Evolutionary conservation across 83 land plant species (phyloP).

Genomic region (Isoetes engelmannii): DNA sequence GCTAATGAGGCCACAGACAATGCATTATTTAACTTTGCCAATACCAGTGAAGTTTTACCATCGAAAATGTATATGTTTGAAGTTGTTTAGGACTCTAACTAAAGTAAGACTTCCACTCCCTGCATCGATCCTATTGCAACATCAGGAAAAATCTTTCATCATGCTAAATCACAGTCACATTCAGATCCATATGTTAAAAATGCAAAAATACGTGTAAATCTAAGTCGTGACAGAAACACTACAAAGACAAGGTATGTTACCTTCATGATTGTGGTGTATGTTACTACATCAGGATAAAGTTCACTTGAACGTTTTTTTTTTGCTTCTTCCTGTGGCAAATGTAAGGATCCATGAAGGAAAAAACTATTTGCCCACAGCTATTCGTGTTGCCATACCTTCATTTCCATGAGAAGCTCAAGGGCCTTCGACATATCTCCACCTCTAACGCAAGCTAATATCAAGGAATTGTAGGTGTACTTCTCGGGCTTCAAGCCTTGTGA

Average conservation of each 20-base stretch:
- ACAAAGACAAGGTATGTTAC: conserved; percentile 21
- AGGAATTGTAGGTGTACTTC: conserved; percentile 55
- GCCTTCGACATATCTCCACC: conserved; percentile 42
- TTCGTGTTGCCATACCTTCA: conserved; percentile 45
- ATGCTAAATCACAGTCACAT: neutral
- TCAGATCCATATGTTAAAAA: neutral
- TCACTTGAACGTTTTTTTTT: conserved; percentile 14
- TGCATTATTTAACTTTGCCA: too few species aligned
- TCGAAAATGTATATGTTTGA: too few species aligned
- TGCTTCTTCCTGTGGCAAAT: conserved; percentile 50
- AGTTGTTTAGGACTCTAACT: neutral
- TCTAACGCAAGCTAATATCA: conserved; percentile 60
- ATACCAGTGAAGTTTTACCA: too few species aligned
- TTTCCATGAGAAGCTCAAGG: conserved; percentile 39
- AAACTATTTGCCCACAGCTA: too few species aligned
- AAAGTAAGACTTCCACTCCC: neutral
- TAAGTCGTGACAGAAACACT: neutral
- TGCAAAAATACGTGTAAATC: neutral
- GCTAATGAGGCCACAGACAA: too few species aligned
- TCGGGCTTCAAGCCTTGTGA: conserved; percentile 50
- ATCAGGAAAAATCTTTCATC: neutral
- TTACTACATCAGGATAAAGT: conserved; percentile 56
- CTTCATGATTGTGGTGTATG: conserved; percentile 66
- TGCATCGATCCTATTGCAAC: neutral
- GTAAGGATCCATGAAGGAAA: neutral